These are phyloP conservation scores for Phyllosticta citriasiana DNA, from an alignment of 2,329 filamentous ascomycete species.

Conservation along the genomic window DNA sequence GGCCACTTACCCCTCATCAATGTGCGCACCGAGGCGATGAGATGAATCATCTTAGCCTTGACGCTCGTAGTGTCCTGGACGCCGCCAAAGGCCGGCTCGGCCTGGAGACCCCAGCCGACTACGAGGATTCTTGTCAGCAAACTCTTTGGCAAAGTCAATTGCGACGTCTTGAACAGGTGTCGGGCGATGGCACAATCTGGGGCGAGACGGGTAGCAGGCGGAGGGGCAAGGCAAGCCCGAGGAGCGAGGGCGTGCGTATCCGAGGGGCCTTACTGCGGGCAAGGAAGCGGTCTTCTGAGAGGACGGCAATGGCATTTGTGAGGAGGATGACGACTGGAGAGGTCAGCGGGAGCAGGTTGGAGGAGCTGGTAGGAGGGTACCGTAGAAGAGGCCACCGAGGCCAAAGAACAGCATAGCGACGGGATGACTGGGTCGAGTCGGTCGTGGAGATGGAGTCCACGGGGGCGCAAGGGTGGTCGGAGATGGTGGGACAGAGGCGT, in stretches of 20 bases:
- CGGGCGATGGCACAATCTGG: neutral
- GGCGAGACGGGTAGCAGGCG: no score
- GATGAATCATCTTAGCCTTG: conserved; percentile 76
- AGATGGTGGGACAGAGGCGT: neutral
- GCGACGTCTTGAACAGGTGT: neutral
- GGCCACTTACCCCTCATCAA: conserved; percentile 74
- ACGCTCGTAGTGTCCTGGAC: conserved; percentile 62
- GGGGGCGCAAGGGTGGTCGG: neutral
- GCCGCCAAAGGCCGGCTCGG: conserved; percentile 70
- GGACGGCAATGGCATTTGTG: conserved; percentile 85
- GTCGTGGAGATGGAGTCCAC: neutral
- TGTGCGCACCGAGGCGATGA: conserved; percentile 83
- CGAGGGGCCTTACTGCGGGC: conserved; percentile 52
- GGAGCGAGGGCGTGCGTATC: neutral
- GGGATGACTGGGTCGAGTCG: neutral
- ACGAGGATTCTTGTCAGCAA: neutral
- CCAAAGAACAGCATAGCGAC: conserved; percentile 57
- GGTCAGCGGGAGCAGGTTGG: conserved; percentile 14
- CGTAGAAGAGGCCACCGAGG: conserved; percentile 63
- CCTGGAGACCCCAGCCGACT: conserved; percentile 69
- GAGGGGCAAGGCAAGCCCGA: neutral
- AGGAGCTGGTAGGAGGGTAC: conserved; percentile 30
- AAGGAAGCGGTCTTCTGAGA: conserved; percentile 91
- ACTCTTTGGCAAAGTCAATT: neutral
- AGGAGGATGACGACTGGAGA: conserved; percentile 66